phyloP scores from a whole-genome alignment of 2,329 filamentous ascomycete genomes.

The Diaporthe destruens region DNA sequence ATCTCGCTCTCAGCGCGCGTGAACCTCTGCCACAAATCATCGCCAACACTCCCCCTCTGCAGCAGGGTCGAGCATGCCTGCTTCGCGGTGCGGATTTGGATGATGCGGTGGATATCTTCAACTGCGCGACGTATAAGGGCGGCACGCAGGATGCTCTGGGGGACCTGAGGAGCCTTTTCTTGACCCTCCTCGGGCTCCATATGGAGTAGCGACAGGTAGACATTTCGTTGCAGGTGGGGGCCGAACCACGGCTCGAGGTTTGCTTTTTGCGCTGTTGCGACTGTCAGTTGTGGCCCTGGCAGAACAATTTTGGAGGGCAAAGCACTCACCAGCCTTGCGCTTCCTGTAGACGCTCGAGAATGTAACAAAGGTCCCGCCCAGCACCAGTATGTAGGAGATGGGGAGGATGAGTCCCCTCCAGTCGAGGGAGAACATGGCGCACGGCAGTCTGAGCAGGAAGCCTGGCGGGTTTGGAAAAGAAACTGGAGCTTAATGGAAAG shows the following conservation, averaged over 20 bases:
- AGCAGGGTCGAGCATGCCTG: slow-evolving; percentile 85
- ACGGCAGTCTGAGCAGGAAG: background rate
- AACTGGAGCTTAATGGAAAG: too few species aligned
- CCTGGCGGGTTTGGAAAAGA: background rate
- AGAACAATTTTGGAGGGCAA: background rate
- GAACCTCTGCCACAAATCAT: slow-evolving; percentile 96
- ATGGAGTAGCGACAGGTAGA: slow-evolving; percentile 94
- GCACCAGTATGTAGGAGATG: slow-evolving; percentile 88
- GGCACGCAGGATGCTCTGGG: slow-evolving; percentile 87
- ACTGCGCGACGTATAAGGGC: slow-evolving; percentile 89
- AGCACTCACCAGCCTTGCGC: slow-evolving; percentile 80
- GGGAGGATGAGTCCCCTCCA: slow-evolving; percentile 90
- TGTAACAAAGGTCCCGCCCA: slow-evolving; percentile 88
- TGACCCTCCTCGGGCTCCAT: slow-evolving; percentile 72
- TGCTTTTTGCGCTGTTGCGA: slow-evolving; percentile 75
- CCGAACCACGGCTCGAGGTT: slow-evolving; percentile 96
- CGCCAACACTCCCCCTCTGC: slow-evolving; percentile 92
- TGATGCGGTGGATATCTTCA: slow-evolving; percentile 92
- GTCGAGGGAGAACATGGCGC: slow-evolving; percentile 70
- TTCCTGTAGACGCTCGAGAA: slow-evolving; percentile 95
- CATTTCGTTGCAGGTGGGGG: slow-evolving; percentile 88
- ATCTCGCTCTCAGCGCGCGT: slow-evolving; percentile 95
- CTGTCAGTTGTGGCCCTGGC: background rate
- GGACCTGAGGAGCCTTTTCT: slow-evolving; percentile 78
- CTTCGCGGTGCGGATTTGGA: slow-evolving; percentile 90